Evolutionary conservation across 306 rosid species (phyloP), one percentile per base, ranked within the genome.

Genomic region (Cicer cuneatum): DNA sequence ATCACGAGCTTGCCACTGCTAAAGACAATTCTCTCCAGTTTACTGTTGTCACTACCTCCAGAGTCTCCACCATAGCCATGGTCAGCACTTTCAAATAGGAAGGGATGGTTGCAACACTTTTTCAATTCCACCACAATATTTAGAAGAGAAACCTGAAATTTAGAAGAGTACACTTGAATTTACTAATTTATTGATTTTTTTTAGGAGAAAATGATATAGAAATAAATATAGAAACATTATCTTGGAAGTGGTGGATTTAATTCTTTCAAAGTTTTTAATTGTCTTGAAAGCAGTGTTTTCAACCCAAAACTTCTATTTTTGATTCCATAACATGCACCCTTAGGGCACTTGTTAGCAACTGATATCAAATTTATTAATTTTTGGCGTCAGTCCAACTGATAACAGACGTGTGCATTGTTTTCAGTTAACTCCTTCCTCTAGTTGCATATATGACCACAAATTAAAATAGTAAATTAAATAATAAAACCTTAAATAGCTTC

Each of bases 31-130:
- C 97, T 90, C 83, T 95, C 99, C 65, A 92, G 78, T 79, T 95
- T 92, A 84, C 89, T 90, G 83, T 87, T 89, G 77, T 92, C 96
- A 80, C 80, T 77, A 59, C 80, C 83, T 60, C 82, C 87, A 0
- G 90, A 86, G 83, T 90, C 88, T 76, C 98, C 98, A 61, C 99
- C 99, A 86, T 95, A 95, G 82, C 99, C 99, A 89, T 95, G 97
- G 86, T 95, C 99, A 56, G 99, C 99, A 84, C 99, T 95, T 85
- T 95, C 98, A 80, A 95, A 95, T 69, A 95, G 87, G 84, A 95
- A 95, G 69, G 99, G 99, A 84, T 95, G 99, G 71, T 95, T 95
- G 87, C 99, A 95, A 87, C 99, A 95, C 83, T 95, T 95, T 87
- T 95, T 95, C 82, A 95, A 83, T 87, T 95, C 99, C 41, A 95